A percentile compares a stretch with the other conserved stretches of the same genome.
These are phyloP conservation scores for Russula lepida DNA, from an alignment of 768 basidiomycete species.

Conservation along the genomic window DNA sequence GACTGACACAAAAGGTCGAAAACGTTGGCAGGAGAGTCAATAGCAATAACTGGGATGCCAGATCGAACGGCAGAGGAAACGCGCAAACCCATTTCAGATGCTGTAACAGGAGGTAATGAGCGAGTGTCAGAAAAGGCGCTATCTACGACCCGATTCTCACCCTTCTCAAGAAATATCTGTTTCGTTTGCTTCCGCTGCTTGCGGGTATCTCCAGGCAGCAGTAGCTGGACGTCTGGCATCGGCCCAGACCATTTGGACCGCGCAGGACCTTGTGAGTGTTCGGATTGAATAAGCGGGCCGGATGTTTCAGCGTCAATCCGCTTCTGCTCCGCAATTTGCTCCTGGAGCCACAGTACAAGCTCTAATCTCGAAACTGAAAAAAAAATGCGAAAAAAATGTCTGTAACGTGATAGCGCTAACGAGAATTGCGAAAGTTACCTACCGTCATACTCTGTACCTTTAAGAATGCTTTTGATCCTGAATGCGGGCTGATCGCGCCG, in stretches of 20 bases:
- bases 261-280: slow-evolving; percentile 28
- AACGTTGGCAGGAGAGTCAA: slow-evolving; percentile 52
- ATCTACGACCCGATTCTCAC: slow-evolving; percentile 29
- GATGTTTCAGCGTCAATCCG: slow-evolving; percentile 59
- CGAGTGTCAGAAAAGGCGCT: neutral
- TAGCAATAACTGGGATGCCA: slow-evolving; percentile 59
- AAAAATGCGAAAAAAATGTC: neutral
- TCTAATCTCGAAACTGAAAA: slow-evolving; percentile 53
- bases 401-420: slow-evolving; percentile 7
- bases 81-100: slow-evolving; percentile 52
- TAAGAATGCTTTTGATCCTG: slow-evolving; percentile 77
- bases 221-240: slow-evolving; percentile 46
- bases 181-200: slow-evolving; percentile 68
- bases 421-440: slow-evolving; percentile 20
- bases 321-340: slow-evolving; percentile 73
- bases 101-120: slow-evolving; percentile 29
- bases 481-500: slow-evolving; percentile 59
- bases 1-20: slow-evolving; percentile 57
- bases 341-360: slow-evolving; percentile 64
- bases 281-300: slow-evolving; percentile 42
- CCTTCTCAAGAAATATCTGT: slow-evolving; percentile 59
- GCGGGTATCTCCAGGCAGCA: slow-evolving; percentile 62
- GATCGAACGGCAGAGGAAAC: slow-evolving; percentile 51
- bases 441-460: slow-evolving; percentile 71
- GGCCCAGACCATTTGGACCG: slow-evolving; percentile 31